Evolutionary conservation across 768 basidiomycete genomes (phyloP).

Genomic region (Amanita pallidorosea): DNA sequence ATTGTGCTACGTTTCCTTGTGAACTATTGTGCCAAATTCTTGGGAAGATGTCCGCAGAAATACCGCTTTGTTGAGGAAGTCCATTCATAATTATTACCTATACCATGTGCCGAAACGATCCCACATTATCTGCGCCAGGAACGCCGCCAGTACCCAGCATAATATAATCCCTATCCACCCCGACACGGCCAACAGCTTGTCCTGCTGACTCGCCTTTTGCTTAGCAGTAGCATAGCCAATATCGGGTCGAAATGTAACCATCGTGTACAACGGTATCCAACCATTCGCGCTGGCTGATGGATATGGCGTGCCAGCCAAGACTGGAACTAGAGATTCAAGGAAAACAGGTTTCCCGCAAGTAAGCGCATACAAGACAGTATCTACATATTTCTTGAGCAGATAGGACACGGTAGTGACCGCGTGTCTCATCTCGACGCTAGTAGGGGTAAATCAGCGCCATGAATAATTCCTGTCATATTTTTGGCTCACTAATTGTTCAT

Average conservation of each 20-base stretch:
- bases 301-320: conserved; percentile 44
- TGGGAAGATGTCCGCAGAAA: conserved; percentile 1
- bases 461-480: conserved; percentile 2
- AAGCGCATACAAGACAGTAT: conserved; percentile 61
- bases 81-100: conserved; percentile 12
- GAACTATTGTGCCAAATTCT: conserved; percentile 6
- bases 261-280: conserved; percentile 92
- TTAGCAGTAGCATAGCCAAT: conserved; percentile 81
- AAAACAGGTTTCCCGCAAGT: conserved; percentile 39
- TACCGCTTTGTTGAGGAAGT: background rate
- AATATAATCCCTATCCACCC: conserved; percentile 38
- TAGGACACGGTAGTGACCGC: conserved; percentile 76
- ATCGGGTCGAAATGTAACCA: conserved; percentile 97
- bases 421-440: conserved; percentile 90
- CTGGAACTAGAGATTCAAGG: conserved; percentile 33
- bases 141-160: conserved; percentile 32
- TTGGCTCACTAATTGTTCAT: conserved; percentile 90
- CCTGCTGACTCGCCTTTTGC: conserved; percentile 60
- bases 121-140: conserved; percentile 27
- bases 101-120: conserved; percentile 10
- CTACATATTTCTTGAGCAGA: conserved; percentile 68
- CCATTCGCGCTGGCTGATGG: conserved; percentile 50
- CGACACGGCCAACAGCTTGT: conserved; percentile 40
- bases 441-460: conserved; percentile 14
- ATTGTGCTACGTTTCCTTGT: conserved; percentile 16